phyloP scores from a whole-genome alignment of 345 rosid species.

The Camelina sativa region DNA sequence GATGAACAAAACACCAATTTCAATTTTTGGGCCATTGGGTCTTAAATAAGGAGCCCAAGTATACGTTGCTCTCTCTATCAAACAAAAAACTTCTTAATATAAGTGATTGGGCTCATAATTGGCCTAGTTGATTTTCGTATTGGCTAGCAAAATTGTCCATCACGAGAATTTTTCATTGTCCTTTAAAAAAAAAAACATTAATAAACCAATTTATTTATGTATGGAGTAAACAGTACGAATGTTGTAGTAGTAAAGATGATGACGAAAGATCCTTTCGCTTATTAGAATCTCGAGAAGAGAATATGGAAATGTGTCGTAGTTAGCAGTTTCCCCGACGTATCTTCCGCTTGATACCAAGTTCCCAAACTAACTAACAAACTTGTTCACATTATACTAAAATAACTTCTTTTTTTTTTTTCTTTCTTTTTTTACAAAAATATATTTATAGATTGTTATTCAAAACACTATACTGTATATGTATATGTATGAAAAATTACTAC shows the following conservation, averaged over 20 bases:
- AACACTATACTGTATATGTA: too few species aligned
- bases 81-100: too few species aligned
- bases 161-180: too few species aligned
- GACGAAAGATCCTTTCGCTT: background rate
- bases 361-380: background rate
- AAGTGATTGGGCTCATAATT: too few species aligned
- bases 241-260: background rate
- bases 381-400: background rate
- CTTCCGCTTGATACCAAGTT: conserved; percentile 23
- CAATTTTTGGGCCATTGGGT: background rate
- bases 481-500: too few species aligned
- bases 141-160: too few species aligned
- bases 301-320: conserved; percentile 10
- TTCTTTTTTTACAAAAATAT: too few species aligned
- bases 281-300: conserved; percentile 14
- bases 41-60: background rate
- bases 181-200: too few species aligned
- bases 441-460: background rate
- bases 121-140: too few species aligned
- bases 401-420: too few species aligned
- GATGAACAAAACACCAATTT: background rate
- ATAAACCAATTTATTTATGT: background rate
- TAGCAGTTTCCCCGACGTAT: conserved; percentile 17
- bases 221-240: background rate
- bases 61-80: background rate